phyloP scores from a whole-genome alignment of 2,329 filamentous ascomycete genomes.

The Xenosphaeropsis pyriputrescens region DNA sequence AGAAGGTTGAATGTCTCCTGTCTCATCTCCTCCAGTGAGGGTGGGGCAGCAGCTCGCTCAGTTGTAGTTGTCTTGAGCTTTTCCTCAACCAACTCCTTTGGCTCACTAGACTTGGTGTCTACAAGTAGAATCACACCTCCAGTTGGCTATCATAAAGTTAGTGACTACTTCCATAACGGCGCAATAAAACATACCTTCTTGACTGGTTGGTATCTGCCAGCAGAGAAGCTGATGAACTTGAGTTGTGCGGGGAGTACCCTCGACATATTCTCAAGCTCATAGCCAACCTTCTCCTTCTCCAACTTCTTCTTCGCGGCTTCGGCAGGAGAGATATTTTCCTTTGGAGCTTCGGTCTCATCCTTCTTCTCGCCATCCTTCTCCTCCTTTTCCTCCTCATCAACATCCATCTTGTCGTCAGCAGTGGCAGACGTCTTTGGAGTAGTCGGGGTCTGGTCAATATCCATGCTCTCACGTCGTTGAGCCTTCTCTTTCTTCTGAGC shows the following conservation, averaged over 20 bases:
- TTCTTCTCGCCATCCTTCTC: conserved; percentile 43
- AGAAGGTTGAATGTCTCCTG: conserved; percentile 22
- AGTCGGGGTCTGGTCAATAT: conserved; percentile 67
- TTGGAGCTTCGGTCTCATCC: conserved; percentile 34
- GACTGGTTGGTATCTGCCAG: conserved; percentile 84
- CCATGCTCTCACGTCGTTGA: conserved; percentile 85
- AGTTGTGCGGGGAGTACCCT: conserved; percentile 83
- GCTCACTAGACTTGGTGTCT: conserved; percentile 66
- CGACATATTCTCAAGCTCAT: conserved; percentile 94
- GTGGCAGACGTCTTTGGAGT: conserved; percentile 45
- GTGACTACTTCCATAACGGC: conserved; percentile 10
- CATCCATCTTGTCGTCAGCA: conserved; percentile 75
- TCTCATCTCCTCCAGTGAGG: conserved; percentile 14
- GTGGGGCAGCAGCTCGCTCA: conserved; percentile 37
- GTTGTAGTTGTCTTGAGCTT: conserved; percentile 72
- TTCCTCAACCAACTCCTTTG: conserved; percentile 74
- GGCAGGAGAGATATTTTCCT: conserved; percentile 34
- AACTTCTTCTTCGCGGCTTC: conserved; percentile 68
- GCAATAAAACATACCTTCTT: conserved; percentile 51
- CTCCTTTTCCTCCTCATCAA: conserved; percentile 45
- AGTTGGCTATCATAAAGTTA: conserved; percentile 53
- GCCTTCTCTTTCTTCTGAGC: conserved; percentile 90
- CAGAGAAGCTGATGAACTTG: conserved; percentile 88
- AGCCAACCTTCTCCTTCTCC: conserved; percentile 94
- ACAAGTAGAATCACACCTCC: conserved; percentile 86